phyloP scores from a whole-genome alignment of 768 basidiomycete species.

The Rhodotorula paludigena region DNA sequence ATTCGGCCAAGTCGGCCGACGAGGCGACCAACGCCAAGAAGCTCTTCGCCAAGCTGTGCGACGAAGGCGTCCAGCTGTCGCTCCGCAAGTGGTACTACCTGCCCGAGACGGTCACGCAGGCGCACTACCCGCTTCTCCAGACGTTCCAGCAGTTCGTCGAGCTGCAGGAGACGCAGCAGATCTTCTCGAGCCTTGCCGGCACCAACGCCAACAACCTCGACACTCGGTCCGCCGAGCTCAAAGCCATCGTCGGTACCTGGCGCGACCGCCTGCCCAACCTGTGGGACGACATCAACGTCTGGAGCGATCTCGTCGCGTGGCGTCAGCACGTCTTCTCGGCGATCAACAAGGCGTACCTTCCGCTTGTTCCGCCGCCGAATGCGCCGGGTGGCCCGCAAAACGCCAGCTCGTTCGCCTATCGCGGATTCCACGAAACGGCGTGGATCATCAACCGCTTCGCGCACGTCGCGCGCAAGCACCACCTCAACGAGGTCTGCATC shows the following conservation, averaged over 20 bases:
- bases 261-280: conserved; percentile 90
- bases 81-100: conserved; percentile 92
- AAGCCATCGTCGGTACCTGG: conserved; percentile 95
- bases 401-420: conserved; percentile 71
- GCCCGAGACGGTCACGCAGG: conserved; percentile 77
- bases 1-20: conserved; percentile 36
- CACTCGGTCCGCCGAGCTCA: conserved; percentile 89
- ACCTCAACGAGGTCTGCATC: conserved; percentile 91
- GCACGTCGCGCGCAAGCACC: conserved; percentile 95
- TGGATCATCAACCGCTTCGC: conserved; percentile 99
- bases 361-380: conserved; percentile 59
- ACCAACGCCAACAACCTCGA: conserved; percentile 86
- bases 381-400: conserved; percentile 47
- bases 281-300: conserved; percentile 95
- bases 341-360: conserved; percentile 93
- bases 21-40: conserved; percentile 50
- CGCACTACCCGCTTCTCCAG: conserved; percentile 88
- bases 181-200: conserved; percentile 80
- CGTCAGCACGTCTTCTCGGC: conserved; percentile 95
- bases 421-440: conserved; percentile 97
- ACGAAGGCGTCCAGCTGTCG: conserved; percentile 94
- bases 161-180: conserved; percentile 82
- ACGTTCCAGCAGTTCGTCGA: conserved; percentile 99
- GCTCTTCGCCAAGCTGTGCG: conserved; percentile 74
- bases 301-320: conserved; percentile 99